Conservation (phyloP, 202 grass and related monocot species). For the Panicum virgatum region DNA sequence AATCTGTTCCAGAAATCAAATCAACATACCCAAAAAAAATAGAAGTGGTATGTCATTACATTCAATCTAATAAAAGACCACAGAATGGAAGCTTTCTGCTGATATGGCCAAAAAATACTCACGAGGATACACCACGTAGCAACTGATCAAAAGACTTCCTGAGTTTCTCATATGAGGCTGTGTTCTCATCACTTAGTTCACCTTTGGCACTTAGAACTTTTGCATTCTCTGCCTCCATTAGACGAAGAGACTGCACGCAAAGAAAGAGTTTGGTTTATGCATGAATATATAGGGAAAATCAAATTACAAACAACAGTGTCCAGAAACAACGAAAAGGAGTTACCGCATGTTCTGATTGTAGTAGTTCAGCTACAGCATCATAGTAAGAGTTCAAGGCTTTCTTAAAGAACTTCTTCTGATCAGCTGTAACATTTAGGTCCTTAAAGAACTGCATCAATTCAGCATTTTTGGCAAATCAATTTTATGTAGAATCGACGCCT, state of each 20-base stretch:
- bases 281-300: constrained; percentile 35
- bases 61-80: constrained; percentile 26
- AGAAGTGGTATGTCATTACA: not conserved
- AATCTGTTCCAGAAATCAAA: not conserved
- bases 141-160: constrained; percentile 93
- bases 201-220: constrained; percentile 95
- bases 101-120: constrained; percentile 43
- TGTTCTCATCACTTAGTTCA: constrained; percentile 91
- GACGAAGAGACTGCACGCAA: constrained; percentile 69
- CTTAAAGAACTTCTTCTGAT: constrained; percentile 99
- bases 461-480: not conserved
- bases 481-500: no score
- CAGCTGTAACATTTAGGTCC: constrained; percentile 81
- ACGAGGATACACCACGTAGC: constrained; percentile 92
- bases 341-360: constrained; percentile 91
- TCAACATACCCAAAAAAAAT: not conserved
- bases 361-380: constrained; percentile 87
- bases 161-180: constrained; percentile 92
- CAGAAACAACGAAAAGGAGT: constrained; percentile 41
- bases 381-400: constrained; percentile 91
- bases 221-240: constrained; percentile 92
- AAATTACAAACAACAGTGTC: constrained; percentile 21
- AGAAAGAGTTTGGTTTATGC: constrained; percentile 22
- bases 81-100: constrained; percentile 1
- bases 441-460: constrained; percentile 78